A percentile compares a stretch with the other conserved stretches of the same genome.
Evolutionary conservation across 228 moss, liverwort and hornwort genomes (phyloP).

Genomic region (Sphagnum magellanicum): DNA sequence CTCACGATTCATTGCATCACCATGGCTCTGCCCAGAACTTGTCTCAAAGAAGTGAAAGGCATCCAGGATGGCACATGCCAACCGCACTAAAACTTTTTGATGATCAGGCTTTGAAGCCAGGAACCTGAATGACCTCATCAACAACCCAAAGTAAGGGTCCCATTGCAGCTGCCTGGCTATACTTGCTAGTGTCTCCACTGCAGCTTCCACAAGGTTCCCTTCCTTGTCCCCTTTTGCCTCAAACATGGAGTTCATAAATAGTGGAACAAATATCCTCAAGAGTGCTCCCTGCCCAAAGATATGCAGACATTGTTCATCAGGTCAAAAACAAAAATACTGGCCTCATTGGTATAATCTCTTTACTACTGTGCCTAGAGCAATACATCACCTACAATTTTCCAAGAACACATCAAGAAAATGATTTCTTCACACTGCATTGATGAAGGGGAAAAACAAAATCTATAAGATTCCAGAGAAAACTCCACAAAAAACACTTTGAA

Average conservation of each 20-base stretch:
- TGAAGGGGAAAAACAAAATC: too few species aligned
- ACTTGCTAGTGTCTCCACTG: slow-evolving; percentile 68
- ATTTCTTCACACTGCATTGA: too few species aligned
- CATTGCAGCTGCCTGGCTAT: slow-evolving; percentile 72
- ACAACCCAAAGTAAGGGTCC: slow-evolving; percentile 83
- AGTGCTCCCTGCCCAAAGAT: slow-evolving; percentile 54
- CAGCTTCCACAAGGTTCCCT: slow-evolving; percentile 71
- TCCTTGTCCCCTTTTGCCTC: slow-evolving; percentile 97
- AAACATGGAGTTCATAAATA: slow-evolving; percentile 89
- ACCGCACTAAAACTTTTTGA: slow-evolving; percentile 70
- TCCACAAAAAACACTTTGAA: too few species aligned
- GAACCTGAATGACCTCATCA: slow-evolving; percentile 81
- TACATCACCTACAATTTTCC: too few species aligned
- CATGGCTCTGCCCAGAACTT: slow-evolving; percentile 4
- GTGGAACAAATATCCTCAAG: slow-evolving; percentile 75
- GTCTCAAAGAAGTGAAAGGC: slow-evolving; percentile 73
- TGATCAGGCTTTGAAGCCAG: slow-evolving; percentile 67
- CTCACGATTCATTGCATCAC: slow-evolving; percentile 7
- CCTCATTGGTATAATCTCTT: too few species aligned
- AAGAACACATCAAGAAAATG: too few species aligned
- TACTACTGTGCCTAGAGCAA: too few species aligned
- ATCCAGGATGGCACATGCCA: slow-evolving; percentile 78
- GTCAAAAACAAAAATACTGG: too few species aligned
- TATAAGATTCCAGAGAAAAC: too few species aligned
- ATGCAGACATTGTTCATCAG: background rate